Evolutionary conservation across 2,329 filamentous ascomycete species (phyloP).

Genomic region (Calonectria fujianensis): DNA sequence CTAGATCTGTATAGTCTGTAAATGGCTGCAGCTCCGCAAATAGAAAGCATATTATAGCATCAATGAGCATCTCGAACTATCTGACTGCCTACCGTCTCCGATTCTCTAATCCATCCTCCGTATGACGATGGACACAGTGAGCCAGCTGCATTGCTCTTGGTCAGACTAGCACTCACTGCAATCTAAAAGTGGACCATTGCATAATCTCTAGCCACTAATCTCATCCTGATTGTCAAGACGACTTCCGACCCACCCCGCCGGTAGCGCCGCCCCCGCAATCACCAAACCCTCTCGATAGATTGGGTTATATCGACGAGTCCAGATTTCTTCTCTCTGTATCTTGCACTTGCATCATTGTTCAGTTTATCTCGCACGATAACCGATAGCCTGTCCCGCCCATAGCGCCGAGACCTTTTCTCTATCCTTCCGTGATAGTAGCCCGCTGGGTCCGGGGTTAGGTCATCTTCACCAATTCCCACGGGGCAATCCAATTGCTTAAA

Average conservation of each 20-base stretch:
- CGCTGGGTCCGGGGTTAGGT: background rate
- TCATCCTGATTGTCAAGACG: background rate
- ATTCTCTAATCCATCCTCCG: background rate
- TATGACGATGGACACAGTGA: background rate
- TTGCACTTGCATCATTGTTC: background rate
- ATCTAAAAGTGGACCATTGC: background rate
- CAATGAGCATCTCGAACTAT: background rate
- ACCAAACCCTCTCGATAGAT: background rate
- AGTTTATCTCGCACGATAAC: background rate
- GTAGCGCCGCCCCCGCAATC: conserved; percentile 44
- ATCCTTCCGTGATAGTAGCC: background rate
- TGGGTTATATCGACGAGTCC: conserved; percentile 13
- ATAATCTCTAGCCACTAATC: conserved; percentile 2
- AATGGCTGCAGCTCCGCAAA: too few relatives aligned
- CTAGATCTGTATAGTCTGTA: background rate
- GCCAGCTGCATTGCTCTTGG: background rate
- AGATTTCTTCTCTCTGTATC: background rate
- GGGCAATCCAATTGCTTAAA: background rate
- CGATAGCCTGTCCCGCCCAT: background rate
- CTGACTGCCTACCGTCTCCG: background rate
- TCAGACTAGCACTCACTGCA: background rate
- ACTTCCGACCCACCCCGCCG: conserved; percentile 40
- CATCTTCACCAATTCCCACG: background rate
- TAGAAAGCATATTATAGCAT: background rate
- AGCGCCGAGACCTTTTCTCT: background rate